Evolutionary conservation across 305 asterid species (phyloP).

Genomic region (Caryopteris hybrid): DNA sequence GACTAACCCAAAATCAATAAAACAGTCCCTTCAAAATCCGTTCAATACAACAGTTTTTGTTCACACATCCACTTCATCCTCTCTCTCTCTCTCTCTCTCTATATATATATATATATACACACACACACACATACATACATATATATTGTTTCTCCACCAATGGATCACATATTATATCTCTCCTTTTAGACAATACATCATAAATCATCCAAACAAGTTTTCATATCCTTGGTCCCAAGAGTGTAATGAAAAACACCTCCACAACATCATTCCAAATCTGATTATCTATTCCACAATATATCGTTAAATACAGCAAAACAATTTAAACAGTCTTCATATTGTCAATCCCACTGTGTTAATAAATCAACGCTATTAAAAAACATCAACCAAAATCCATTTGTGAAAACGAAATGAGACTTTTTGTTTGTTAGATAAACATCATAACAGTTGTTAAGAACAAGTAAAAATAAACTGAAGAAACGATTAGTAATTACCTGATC

Average conservation of each 20-base stretch:
- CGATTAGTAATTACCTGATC: constrained; percentile 71
- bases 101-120: background rate
- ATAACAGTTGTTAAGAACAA: background rate
- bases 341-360: background rate
- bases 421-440: background rate
- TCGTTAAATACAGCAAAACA: background rate
- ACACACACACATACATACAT: background rate
- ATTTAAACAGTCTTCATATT: background rate
- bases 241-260: background rate
- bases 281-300: background rate
- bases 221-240: constrained; percentile 2
- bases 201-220: background rate
- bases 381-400: background rate
- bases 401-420: constrained; percentile 4
- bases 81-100: too few relatives aligned
- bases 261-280: background rate
- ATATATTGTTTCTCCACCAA: background rate
- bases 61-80: too few relatives aligned
- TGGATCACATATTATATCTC: background rate
- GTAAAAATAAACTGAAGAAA: background rate
- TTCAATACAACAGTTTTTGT: background rate
- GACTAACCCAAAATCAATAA: background rate
- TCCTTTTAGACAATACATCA: background rate
- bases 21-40: background rate
- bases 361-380: background rate